These are phyloP conservation scores for Wallacemonas sp. DNA, from an alignment of 208 protist species.

Conservation along the genomic window DNA sequence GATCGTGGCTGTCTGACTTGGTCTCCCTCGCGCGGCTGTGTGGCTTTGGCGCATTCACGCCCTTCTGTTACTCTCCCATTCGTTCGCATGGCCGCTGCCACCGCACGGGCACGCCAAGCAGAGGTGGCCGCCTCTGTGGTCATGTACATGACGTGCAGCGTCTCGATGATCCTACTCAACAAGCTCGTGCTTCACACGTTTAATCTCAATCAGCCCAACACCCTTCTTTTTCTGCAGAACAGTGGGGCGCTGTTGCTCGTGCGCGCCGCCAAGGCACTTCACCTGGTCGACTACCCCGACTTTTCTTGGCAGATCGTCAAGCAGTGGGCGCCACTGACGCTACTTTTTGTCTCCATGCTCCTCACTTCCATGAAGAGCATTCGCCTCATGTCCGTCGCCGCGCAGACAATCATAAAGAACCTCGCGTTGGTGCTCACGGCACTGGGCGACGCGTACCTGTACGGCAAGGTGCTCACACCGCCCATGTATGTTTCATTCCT, in stretches of 20 bases:
- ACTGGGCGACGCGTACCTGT: conserved; percentile 75
- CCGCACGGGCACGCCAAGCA: conserved; percentile 1
- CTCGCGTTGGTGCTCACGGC: conserved; percentile 79
- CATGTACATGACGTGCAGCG: conserved; percentile 72
- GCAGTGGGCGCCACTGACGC: conserved; percentile 73
- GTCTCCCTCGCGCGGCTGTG: no score
- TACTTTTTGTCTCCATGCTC: conserved; percentile 86
- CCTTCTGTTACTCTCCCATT: no score
- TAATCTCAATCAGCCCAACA: conserved; percentile 65
- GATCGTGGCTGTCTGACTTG: no score
- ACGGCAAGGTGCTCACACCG: conserved; percentile 50
- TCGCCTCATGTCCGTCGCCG: conserved; percentile 79
- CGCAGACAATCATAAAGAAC: conserved; percentile 88
- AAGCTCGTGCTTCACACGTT: conserved; percentile 81
- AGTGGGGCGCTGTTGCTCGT: conserved; percentile 65
- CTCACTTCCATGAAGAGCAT: conserved; percentile 86
- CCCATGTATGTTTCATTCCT: conserved; percentile 53
- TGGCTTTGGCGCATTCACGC: no score
- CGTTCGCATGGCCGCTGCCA: not conserved
- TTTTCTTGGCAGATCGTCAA: conserved; percentile 49
- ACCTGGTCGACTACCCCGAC: conserved; percentile 55
- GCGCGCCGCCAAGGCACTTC: conserved; percentile 35
- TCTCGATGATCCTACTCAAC: conserved; percentile 89
- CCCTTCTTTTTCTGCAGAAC: conserved; percentile 79
- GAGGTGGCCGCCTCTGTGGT: conserved; percentile 49